phyloP scores from a whole-genome alignment of 371 early-diverging fungal genomes.

The Mycotypha africana region DNA sequence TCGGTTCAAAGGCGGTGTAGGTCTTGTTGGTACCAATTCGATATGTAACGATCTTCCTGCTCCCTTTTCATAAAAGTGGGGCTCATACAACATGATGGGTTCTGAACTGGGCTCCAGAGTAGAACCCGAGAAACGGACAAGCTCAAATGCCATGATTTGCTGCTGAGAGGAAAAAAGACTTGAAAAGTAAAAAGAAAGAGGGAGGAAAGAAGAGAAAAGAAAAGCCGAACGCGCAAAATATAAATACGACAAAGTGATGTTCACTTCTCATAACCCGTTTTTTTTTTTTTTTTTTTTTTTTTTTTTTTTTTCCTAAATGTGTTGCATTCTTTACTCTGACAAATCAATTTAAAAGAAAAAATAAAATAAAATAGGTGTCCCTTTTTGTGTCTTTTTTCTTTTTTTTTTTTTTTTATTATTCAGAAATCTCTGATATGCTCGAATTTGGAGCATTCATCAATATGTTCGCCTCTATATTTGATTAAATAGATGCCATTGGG shows the following conservation, averaged over 20 bases:
- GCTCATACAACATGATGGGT: slow-evolving; percentile 20
- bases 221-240: neutral
- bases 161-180: neutral
- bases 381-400: no score
- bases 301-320: neutral
- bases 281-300: neutral
- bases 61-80: slow-evolving; percentile 17
- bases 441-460: no score
- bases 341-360: no score
- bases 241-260: no score
- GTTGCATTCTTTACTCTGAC: no score
- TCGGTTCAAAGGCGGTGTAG: slow-evolving; percentile 16
- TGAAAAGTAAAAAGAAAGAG: neutral
- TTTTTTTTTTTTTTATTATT: no score
- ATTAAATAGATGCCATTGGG: no score
- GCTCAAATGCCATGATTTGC: slow-evolving; percentile 4
- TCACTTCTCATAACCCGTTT: neutral
- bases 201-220: neutral
- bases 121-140: slow-evolving; percentile 22
- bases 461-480: no score
- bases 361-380: no score
- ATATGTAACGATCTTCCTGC: slow-evolving; percentile 14
- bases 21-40: slow-evolving; percentile 19
- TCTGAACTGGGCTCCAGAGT: slow-evolving; percentile 18
- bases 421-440: no score